Percentiles rank a stretch among this genome's conserved stretches.
phyloP scores from a whole-genome alignment of 371 early-diverging fungal genomes.

The Syncephalastrum monosporum region DNA sequence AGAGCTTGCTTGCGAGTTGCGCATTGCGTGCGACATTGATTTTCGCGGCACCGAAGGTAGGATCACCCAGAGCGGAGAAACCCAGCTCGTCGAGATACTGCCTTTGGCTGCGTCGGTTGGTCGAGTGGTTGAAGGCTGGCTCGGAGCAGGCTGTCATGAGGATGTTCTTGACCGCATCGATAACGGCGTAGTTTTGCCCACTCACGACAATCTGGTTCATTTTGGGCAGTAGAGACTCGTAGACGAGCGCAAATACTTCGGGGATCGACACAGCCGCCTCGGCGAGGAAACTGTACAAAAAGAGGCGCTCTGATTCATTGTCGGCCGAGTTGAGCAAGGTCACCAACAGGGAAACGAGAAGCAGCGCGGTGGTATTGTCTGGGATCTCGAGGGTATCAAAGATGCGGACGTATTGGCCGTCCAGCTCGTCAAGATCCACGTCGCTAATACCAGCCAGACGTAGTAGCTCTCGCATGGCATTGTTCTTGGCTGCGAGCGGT shows the following conservation, averaged over 20 bases:
- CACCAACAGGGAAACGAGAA: slow-evolving; percentile 76
- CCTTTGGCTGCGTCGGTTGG: slow-evolving; percentile 46
- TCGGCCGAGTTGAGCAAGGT: slow-evolving; percentile 83
- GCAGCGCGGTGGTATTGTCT: slow-evolving; percentile 66
- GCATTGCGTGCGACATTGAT: slow-evolving; percentile 50
- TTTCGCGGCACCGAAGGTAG: slow-evolving; percentile 43
- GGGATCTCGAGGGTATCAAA: slow-evolving; percentile 73
- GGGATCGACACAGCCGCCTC: slow-evolving; percentile 75
- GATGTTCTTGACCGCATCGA: slow-evolving; percentile 76
- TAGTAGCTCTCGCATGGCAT: slow-evolving; percentile 61
- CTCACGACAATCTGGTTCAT: slow-evolving; percentile 75
- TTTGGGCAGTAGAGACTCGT: slow-evolving; percentile 72
- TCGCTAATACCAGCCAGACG: slow-evolving; percentile 58
- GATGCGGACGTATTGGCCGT: slow-evolving; percentile 55
- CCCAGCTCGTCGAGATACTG: slow-evolving; percentile 62
- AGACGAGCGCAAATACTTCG: slow-evolving; percentile 76
- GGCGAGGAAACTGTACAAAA: slow-evolving; percentile 82
- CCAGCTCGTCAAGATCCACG: slow-evolving; percentile 52
- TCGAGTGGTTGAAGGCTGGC: slow-evolving; percentile 42
- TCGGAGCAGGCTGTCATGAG: slow-evolving; percentile 72
- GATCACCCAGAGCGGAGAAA: slow-evolving; percentile 40
- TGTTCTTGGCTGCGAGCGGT: slow-evolving; percentile 66
- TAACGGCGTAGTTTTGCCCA: slow-evolving; percentile 67
- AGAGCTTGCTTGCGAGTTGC: slow-evolving; percentile 53
- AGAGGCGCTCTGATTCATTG: slow-evolving; percentile 78